phyloP scores from a whole-genome alignment of 2,329 filamentous ascomycete genomes.

The Fusarium coicis region DNA sequence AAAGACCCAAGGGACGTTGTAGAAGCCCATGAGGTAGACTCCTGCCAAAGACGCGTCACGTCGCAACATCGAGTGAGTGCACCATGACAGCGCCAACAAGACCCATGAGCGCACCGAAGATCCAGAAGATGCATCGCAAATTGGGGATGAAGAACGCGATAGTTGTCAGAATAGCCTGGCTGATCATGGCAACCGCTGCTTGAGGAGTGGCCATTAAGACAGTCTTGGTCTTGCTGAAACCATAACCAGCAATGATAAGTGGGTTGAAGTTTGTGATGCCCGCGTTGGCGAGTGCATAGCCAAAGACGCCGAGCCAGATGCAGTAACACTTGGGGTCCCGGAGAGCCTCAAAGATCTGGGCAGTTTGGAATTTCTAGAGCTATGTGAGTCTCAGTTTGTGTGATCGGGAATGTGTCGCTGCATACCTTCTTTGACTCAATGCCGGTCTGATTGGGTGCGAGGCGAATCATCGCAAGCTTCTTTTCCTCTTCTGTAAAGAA shows the following conservation, averaged over 20 bases:
- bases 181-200: conserved; percentile 47
- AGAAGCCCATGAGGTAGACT: conserved; percentile 49
- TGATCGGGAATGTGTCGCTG: fast-evolving
- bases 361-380: conserved; percentile 22
- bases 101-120: conserved; percentile 36
- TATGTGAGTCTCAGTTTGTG: background rate
- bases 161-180: conserved; percentile 34
- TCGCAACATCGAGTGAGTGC: conserved; percentile 31
- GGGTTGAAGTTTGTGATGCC: conserved; percentile 73
- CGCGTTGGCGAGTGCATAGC: conserved; percentile 74
- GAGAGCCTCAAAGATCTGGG: conserved; percentile 36
- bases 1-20: conserved; percentile 47
- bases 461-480: background rate
- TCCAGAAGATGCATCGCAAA: conserved; percentile 47
- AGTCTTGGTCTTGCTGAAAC: conserved; percentile 44
- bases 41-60: conserved; percentile 45
- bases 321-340: conserved; percentile 40
- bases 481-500: background rate
- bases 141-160: conserved; percentile 45
- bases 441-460: background rate
- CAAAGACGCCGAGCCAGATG: conserved; percentile 53
- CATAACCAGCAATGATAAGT: conserved; percentile 69
- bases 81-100: conserved; percentile 45
- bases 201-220: conserved; percentile 48
- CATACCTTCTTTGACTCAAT: conserved; percentile 9